A percentile compares a stretch with the other conserved stretches of the same genome.
These are phyloP conservation scores for Neurospora sp. DNA, from an alignment of 495 filamentous ascomycete genomes.

Conservation along the genomic window DNA sequence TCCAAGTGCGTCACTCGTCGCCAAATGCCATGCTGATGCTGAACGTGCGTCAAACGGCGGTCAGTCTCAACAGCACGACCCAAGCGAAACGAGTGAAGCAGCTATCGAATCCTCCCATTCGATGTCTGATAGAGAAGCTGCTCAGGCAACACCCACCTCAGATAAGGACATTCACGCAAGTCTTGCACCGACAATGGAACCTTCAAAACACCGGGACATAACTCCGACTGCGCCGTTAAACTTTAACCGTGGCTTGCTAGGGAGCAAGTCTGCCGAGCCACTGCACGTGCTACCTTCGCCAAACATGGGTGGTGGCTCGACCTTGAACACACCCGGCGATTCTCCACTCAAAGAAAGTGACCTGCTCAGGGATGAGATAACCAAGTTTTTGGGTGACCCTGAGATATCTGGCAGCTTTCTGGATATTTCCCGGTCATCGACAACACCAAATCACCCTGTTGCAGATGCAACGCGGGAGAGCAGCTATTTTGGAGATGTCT, in stretches of 20 bases:
- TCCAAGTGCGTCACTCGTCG: neutral
- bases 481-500: constrained; percentile 35
- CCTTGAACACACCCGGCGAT: constrained; percentile 44
- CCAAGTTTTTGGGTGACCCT: constrained; percentile 56
- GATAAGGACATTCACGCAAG: neutral
- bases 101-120: neutral
- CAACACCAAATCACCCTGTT: constrained; percentile 15
- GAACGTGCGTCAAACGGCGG: neutral
- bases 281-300: constrained; percentile 18
- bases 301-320: constrained; percentile 41
- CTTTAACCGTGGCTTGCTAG: constrained; percentile 19
- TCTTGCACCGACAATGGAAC: constrained; percentile 11
- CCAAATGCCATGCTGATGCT: constrained; percentile 1
- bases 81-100: neutral
- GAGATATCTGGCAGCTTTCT: constrained; percentile 5
- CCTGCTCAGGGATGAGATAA: constrained; percentile 68
- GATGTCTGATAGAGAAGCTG: neutral
- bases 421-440: constrained; percentile 2
- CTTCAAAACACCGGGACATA: constrained; percentile 16
- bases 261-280: neutral
- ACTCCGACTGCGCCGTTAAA: constrained; percentile 43
- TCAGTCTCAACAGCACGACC: neutral
- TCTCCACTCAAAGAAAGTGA: constrained; percentile 65
- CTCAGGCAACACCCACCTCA: neutral
- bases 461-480: constrained; percentile 28